Evolutionary conservation across 331 rosid genomes (phyloP).

Genomic region (Rosa hybrid): DNA sequence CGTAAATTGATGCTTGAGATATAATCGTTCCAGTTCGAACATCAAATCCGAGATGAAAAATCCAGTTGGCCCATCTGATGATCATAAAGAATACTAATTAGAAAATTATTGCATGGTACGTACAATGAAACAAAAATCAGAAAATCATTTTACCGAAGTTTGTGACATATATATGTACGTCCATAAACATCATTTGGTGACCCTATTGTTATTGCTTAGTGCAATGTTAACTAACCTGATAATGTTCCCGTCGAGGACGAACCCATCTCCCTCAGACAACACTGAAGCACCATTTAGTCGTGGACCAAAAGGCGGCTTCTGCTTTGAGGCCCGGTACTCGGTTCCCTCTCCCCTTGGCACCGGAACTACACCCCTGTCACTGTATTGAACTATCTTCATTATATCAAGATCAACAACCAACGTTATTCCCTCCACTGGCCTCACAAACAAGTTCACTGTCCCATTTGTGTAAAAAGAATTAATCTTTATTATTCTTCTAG

Average conservation of each 20-base stretch:
- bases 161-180: background rate
- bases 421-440: conserved; percentile 66
- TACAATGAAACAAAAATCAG: background rate
- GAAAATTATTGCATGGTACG: background rate
- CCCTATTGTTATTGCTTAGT: too few species aligned
- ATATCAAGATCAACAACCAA: conserved; percentile 55
- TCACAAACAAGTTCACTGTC: conserved; percentile 45
- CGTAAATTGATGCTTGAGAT: conserved; percentile 61
- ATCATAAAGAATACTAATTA: too few species aligned
- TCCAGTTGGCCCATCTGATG: conserved; percentile 69
- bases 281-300: conserved; percentile 26
- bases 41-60: conserved; percentile 58
- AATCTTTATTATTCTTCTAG: conserved; percentile 30
- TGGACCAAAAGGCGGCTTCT: conserved; percentile 61
- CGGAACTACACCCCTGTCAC: conserved; percentile 44
- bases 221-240: conserved; percentile 37
- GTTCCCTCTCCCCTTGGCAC: conserved; percentile 58
- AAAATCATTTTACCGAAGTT: too few species aligned
- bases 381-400: conserved; percentile 50
- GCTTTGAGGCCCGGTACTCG: conserved; percentile 45
- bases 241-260: conserved; percentile 42
- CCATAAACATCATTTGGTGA: background rate
- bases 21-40: conserved; percentile 49
- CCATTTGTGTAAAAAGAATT: conserved; percentile 44
- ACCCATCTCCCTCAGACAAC: conserved; percentile 36